phyloP scores from a whole-genome alignment of 176 grass and related monocot genomes.

The Cymbopogon citratus region DNA sequence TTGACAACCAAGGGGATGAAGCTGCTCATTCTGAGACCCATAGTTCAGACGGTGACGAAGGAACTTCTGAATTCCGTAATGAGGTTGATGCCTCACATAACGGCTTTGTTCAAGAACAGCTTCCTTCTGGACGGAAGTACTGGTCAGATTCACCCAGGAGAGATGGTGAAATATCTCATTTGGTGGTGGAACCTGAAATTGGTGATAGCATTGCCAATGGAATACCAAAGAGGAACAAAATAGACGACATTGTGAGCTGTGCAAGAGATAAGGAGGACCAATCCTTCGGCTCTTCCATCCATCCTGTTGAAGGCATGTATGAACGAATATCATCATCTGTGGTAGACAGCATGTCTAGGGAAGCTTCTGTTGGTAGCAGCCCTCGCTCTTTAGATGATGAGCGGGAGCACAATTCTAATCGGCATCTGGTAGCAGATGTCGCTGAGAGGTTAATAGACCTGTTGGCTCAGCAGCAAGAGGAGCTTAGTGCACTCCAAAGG shows the following conservation, averaged over 20 bases:
- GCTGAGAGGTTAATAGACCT: conserved; percentile 28
- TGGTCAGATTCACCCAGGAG: conserved; percentile 62
- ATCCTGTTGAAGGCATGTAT: neutral
- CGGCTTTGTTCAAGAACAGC: conserved; percentile 45
- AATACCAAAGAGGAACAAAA: neutral
- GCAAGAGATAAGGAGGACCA: neutral
- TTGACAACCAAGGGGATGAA: conserved; percentile 42
- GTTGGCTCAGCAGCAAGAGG: conserved; percentile 39
- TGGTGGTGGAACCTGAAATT: neutral
- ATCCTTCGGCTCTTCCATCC: neutral
- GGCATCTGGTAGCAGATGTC: neutral
- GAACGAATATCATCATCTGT: neutral
- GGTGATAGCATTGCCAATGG: conserved; percentile 24
- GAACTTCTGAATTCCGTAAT: conserved; percentile 34
- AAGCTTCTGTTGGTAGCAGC: neutral
- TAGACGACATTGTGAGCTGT: neutral
- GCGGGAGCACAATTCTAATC: neutral
- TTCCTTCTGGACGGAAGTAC: conserved; percentile 62
- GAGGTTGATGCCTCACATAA: conserved; percentile 28
- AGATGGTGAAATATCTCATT: conserved; percentile 22
- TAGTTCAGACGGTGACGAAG: conserved; percentile 51
- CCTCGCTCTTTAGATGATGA: neutral
- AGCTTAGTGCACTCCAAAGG: conserved; percentile 30
- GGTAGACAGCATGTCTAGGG: neutral
- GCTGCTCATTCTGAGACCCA: conserved; percentile 35